Conservation (phyloP, 2,329 filamentous ascomycete species). For the Botrytis fragariae region DNA sequence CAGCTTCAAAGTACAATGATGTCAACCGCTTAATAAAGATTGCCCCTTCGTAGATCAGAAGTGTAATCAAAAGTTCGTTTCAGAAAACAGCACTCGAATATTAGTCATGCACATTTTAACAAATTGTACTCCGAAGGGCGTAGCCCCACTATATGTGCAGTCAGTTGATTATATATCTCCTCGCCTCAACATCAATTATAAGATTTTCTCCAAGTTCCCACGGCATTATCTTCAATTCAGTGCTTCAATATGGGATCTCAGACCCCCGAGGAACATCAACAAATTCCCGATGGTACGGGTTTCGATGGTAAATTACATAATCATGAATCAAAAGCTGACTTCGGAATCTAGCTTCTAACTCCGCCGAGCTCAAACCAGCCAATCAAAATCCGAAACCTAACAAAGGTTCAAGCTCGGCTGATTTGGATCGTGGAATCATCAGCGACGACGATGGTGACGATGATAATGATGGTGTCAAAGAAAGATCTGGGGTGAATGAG, state of each 20-base stretch:
- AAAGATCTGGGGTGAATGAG: constrained; percentile 24
- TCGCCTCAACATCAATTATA: neutral
- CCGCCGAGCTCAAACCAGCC: constrained; percentile 25
- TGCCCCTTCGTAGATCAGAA: neutral
- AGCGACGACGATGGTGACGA: constrained; percentile 29
- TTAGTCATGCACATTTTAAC: neutral
- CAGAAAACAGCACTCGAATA: neutral
- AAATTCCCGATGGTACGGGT: constrained; percentile 26
- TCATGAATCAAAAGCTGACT: constrained; percentile 11
- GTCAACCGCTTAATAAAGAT: no score
- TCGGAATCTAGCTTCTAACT: constrained; percentile 23
- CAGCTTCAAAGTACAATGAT: neutral
- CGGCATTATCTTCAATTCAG: neutral
- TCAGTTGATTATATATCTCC: neutral
- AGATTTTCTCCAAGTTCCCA: neutral
- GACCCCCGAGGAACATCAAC: constrained; percentile 8
- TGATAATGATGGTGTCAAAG: constrained; percentile 25
- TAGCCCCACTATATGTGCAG: neutral
- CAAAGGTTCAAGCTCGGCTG: constrained; percentile 26
- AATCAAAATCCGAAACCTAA: constrained; percentile 22
- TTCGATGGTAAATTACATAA: neutral
- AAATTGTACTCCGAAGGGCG: neutral
- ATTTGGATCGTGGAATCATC: constrained; percentile 31
- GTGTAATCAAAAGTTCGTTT: neutral
- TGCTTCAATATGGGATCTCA: constrained; percentile 11